Conservation (phyloP, 495 filamentous ascomycete genomes). For the Ramalina intermedia region DNA sequence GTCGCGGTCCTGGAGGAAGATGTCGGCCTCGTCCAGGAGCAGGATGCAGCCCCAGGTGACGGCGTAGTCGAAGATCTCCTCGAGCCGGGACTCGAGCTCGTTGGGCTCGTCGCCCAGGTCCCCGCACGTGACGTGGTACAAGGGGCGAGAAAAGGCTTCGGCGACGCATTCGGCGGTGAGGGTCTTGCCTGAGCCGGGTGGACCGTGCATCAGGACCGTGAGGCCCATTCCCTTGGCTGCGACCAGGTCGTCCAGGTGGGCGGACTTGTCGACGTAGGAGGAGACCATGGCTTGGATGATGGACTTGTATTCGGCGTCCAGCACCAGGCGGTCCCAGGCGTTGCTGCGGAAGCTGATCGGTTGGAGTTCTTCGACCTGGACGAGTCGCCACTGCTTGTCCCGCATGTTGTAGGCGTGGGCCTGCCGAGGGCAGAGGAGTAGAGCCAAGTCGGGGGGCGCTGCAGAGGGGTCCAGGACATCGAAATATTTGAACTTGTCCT, state of each 20-base stretch:
- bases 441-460: slow-evolving; percentile 3
- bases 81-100: slow-evolving; percentile 8
- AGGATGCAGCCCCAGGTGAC: slow-evolving; percentile 24
- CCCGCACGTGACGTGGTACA: slow-evolving; percentile 15
- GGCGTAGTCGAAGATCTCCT: slow-evolving; percentile 15
- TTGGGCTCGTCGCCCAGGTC: slow-evolving; percentile 9
- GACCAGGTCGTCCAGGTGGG: slow-evolving; percentile 9
- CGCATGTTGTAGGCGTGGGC: slow-evolving; percentile 12
- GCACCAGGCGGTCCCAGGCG: slow-evolving; percentile 41
- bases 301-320: slow-evolving; percentile 36
- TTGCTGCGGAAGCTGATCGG: slow-evolving; percentile 15
- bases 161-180: slow-evolving; percentile 15
- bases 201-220: slow-evolving; percentile 12
- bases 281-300: slow-evolving; percentile 30
- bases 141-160: slow-evolving; percentile 11
- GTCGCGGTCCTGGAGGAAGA: slow-evolving; percentile 29
- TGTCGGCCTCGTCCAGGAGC: slow-evolving; percentile 33
- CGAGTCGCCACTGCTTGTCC: slow-evolving; percentile 13
- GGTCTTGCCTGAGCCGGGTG: slow-evolving; percentile 17
- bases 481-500: slow-evolving; percentile 7
- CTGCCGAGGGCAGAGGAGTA: slow-evolving; percentile 13
- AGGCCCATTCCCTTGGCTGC: slow-evolving; percentile 12
- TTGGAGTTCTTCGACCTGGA: slow-evolving; percentile 10
- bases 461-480: slow-evolving; percentile 3
- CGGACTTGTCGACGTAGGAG: slow-evolving; percentile 10